A percentile compares a stretch with the other conserved stretches of the same genome.
Conservation (phyloP, 108 stramenopile genomes). For the Conticribra weissflogii region DNA sequence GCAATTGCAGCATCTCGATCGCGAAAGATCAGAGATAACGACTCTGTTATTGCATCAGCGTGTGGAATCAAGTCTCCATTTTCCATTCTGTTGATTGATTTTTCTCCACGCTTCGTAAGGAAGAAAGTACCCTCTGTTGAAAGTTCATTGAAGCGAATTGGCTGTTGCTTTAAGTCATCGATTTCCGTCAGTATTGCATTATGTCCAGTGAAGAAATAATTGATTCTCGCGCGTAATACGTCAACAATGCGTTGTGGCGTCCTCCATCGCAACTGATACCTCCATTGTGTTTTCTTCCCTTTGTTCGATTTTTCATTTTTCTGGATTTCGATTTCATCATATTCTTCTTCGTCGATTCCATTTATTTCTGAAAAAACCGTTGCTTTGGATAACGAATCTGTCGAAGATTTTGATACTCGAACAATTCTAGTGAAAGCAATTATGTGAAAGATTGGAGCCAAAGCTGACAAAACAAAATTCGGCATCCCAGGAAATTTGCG, state of each 20-base stretch:
- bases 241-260: conserved; percentile 55
- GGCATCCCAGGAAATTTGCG: conserved; percentile 11
- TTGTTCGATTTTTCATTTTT: no score
- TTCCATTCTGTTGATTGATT: conserved; percentile 1
- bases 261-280: conserved; percentile 66
- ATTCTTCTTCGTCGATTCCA: background rate
- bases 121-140: conserved; percentile 42
- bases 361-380: conserved; percentile 25
- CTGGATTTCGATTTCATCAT: background rate
- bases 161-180: conserved; percentile 38
- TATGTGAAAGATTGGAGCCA: conserved; percentile 38
- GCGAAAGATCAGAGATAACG: conserved; percentile 49
- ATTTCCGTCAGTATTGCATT: conserved; percentile 35
- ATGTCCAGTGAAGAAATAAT: conserved; percentile 44
- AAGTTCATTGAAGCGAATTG: conserved; percentile 34
- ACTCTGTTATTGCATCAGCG: conserved; percentile 38
- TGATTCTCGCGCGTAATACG: conserved; percentile 28
- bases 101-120: background rate
- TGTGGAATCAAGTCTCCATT: conserved; percentile 24
- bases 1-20: conserved; percentile 42
- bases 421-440: conserved; percentile 41
- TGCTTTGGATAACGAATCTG: conserved; percentile 36
- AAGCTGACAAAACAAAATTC: no score
- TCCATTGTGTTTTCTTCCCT: conserved; percentile 41
- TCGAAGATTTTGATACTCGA: conserved; percentile 33